Base-by-base conservation (phyloP, 768 basidiomycete species). In the Lepiota brunneoincarnata region DNA sequence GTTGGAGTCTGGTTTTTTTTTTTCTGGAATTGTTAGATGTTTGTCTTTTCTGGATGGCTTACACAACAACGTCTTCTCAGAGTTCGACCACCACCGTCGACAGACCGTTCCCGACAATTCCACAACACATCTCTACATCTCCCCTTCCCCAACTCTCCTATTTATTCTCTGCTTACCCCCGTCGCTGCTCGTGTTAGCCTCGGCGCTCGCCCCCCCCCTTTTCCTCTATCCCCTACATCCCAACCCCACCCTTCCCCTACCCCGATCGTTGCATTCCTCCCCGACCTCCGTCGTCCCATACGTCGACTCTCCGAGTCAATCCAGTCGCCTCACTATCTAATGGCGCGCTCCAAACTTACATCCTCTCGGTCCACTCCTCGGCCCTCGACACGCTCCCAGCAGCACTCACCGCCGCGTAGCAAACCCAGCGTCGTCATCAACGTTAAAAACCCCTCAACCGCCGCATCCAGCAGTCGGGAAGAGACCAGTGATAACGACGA, bases 11-110 rank as follows among this genome's bases (percentile, higher is more conserved):
- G 36, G 34, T 5, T 35, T n/a, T 20, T 10, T 24, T 38, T n/a
- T 20, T 46, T 46, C 37, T 46, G 38, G 52, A 45, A 54, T 54
- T 54, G 52, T 54, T 39, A 35, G 36, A 7, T 45, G 43, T 54
- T 54, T 45, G 43, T 54, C 40, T 54, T 46, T 37, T 24, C 52
- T 20, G 31, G 43, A 24, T 17, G 38, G 52, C 43, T 54, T 46
- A 54, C 52, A 54, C 52, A 54, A 54, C 44, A 54, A 46, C 31
- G 23, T 45, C 46, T 39, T 54, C 43, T 54, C 52, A 54, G 44
- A 38, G 37, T 36, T 45, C 52, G 31, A 54, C 43, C 43, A 54
- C 44, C 52, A 54, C 35, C 52, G 18, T n/a, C 36, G 3, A 35
- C 26, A 26, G 23, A 35, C 46, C 37, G 4, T 54, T 36, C n/a